These are phyloP conservation scores for Debaryomyces castellii DNA, from an alignment of 805 yeast genomes.

Conservation along the genomic window DNA sequence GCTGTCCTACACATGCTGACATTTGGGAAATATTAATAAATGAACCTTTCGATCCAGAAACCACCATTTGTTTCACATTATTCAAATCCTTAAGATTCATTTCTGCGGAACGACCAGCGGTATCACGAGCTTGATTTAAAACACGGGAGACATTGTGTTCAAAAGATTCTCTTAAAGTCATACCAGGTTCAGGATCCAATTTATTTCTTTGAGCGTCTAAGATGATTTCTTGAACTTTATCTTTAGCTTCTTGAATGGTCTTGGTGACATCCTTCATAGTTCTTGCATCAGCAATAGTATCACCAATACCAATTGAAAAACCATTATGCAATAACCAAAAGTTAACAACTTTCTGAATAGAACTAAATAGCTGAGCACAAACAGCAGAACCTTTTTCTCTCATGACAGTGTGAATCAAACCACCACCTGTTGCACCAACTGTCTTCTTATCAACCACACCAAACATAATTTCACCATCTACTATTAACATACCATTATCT, in stretches of 20 bases:
- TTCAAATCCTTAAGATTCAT: slow-evolving; percentile 90
- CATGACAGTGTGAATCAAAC: slow-evolving; percentile 94
- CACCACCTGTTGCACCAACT: slow-evolving; percentile 98
- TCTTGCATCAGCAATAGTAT: slow-evolving; percentile 95
- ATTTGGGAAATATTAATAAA: slow-evolving; percentile 97
- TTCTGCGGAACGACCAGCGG: slow-evolving; percentile 98
- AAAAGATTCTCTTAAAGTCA: slow-evolving; percentile 97
- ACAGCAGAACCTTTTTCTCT: slow-evolving; percentile 93
- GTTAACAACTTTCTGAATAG: slow-evolving; percentile 92
- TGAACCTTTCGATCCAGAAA: slow-evolving; percentile 99
- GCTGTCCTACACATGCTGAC: slow-evolving; percentile 99
- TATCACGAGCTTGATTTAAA: slow-evolving; percentile 96
- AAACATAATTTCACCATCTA: slow-evolving; percentile 93
- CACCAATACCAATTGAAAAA: slow-evolving; percentile 99
- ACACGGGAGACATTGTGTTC: slow-evolving; percentile 96
- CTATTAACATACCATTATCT: slow-evolving; percentile 93
- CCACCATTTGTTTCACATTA: slow-evolving; percentile 98
- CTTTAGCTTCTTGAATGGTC: slow-evolving; percentile 90
- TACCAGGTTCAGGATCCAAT: slow-evolving; percentile 96
- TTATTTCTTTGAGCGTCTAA: slow-evolving; percentile 86
- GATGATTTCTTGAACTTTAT: slow-evolving; percentile 91
- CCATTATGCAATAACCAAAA: slow-evolving; percentile 96
- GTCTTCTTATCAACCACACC: slow-evolving; percentile 99
- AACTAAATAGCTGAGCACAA: slow-evolving; percentile 88
- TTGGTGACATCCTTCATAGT: slow-evolving; percentile 94